Evolutionary conservation across 2,329 filamentous ascomycete genomes (phyloP), one percentile per base, ranked within the genome.

Genomic region (Pezicula rhizophila): DNA sequence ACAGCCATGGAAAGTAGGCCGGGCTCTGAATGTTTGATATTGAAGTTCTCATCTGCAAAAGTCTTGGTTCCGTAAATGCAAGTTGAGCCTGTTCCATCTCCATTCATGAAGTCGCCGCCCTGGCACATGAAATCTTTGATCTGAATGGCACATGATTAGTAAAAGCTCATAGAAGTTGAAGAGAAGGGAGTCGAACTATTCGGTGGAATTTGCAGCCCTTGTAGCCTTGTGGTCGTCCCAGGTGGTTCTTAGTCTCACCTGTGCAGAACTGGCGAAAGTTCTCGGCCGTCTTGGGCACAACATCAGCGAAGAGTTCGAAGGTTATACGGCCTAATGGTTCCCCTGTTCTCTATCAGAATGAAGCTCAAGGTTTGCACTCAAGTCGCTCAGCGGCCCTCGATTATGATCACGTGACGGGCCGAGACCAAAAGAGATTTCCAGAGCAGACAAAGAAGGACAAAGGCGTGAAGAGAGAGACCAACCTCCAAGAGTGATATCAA

Each of bases 221-320:
- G 77, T 96, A 99, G 54, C 93, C 93, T 65, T 95, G 87, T 1
- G 91, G 86, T 54, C 83, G 77, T 31, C 89, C 89, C 8, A 82
- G 78, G 45, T 79, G 68, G 64, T 87, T 87, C 71, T 90, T 95
- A 57, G 79, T 84, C 74, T 97, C 92, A 60, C 93, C 93, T 0
- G 92, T 97, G 72, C 91, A 96, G 72, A 96, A 96, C 65, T 95
- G 89, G 42, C 91, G 87, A 68, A 99, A 97, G 74, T 97, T 97
- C 69, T 97, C 93, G 26, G 90, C 89, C 8, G 93, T 97, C 61
- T 84, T 85, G 55, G 91, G 90, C 0, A 89, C 87, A 18, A 86
- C 76, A 69, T 95, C 79, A 52, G 84, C 82, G 75, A 93, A 96
- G 53, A 99, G 81, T 70, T 96, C 89, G 67, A 96, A 90, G 57